These are phyloP conservation scores for Rosa lucieae DNA, from an alignment of 306 rosid species.

Conservation along the genomic window DNA sequence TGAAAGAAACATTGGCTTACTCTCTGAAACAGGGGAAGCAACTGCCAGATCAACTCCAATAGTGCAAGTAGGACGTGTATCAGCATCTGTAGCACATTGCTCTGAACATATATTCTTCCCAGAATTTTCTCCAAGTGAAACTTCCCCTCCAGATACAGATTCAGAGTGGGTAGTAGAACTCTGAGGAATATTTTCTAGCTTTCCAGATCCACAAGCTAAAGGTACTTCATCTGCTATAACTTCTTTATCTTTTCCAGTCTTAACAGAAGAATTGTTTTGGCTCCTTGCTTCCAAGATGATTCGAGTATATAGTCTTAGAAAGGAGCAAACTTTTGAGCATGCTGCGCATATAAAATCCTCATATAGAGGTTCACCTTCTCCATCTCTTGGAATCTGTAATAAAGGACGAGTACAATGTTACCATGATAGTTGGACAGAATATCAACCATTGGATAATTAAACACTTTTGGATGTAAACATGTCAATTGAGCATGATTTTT, in stretches of 20 bases:
- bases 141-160: conserved; percentile 36
- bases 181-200: conserved; percentile 27
- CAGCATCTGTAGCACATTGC: conserved; percentile 28
- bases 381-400: conserved; percentile 86
- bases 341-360: conserved; percentile 79
- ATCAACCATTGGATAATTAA: not conserved
- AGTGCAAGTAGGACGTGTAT: conserved; percentile 45
- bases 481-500: not conserved
- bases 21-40: conserved; percentile 40
- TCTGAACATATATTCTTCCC: conserved; percentile 26
- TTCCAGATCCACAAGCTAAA: conserved; percentile 50
- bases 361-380: conserved; percentile 87
- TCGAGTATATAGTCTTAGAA: conserved; percentile 67
- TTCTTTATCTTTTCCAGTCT: conserved; percentile 56
- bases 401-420: conserved; percentile 10
- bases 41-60: conserved; percentile 52
- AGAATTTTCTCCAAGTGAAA: conserved; percentile 40
- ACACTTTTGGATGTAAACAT: not conserved
- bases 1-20: conserved; percentile 76
- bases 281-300: conserved; percentile 51
- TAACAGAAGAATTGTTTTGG: conserved; percentile 38
- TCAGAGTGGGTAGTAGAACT: conserved; percentile 38
- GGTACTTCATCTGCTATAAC: conserved; percentile 45
- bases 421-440: not conserved
- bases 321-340: conserved; percentile 75